phyloP scores from a whole-genome alignment of 2,329 filamentous ascomycete genomes.

The Fusarium sp. region DNA sequence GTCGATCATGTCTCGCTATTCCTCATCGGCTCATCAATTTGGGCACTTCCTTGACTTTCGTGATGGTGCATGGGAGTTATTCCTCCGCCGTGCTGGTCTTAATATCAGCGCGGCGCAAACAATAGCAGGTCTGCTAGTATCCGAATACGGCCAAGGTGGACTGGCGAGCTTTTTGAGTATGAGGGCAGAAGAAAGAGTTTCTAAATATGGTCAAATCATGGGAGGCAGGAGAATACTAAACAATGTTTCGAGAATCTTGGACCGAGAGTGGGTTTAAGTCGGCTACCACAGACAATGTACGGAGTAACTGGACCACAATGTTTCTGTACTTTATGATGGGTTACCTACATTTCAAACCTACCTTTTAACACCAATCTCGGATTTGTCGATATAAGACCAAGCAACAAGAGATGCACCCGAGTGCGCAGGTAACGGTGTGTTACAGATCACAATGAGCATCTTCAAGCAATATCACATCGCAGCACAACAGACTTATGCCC shows the following conservation, averaged over 20 bases:
- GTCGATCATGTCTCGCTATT: slow-evolving; percentile 62
- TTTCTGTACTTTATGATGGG: neutral
- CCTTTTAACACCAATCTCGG: neutral
- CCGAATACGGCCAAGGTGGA: slow-evolving; percentile 44
- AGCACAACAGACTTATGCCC: slow-evolving; percentile 30
- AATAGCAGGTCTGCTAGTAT: slow-evolving; percentile 44
- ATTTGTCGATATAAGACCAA: neutral
- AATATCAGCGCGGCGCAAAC: slow-evolving; percentile 54
- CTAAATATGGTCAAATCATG: slow-evolving; percentile 44
- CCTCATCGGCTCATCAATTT: slow-evolving; percentile 41
- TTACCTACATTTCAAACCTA: neutral
- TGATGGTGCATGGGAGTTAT: slow-evolving; percentile 56
- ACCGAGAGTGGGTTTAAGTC: slow-evolving; percentile 22
- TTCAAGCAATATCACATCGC: slow-evolving; percentile 9
- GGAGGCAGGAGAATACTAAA: slow-evolving; percentile 44
- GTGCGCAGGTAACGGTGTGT: too few species aligned
- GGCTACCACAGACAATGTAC: neutral
- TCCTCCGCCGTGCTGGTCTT: slow-evolving; percentile 52
- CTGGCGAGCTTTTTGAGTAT: slow-evolving; percentile 50
- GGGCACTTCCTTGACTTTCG: slow-evolving; percentile 52
- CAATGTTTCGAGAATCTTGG: slow-evolving; percentile 21
- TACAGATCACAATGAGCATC: neutral
- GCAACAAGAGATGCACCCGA: neutral
- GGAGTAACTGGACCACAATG: neutral
- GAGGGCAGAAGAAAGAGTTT: slow-evolving; percentile 41